A percentile compares a stretch with the other conserved stretches of the same genome.
Evolutionary conservation across 495 filamentous ascomycete species (phyloP).

Genomic region (Hypoxylon fragiforme): DNA sequence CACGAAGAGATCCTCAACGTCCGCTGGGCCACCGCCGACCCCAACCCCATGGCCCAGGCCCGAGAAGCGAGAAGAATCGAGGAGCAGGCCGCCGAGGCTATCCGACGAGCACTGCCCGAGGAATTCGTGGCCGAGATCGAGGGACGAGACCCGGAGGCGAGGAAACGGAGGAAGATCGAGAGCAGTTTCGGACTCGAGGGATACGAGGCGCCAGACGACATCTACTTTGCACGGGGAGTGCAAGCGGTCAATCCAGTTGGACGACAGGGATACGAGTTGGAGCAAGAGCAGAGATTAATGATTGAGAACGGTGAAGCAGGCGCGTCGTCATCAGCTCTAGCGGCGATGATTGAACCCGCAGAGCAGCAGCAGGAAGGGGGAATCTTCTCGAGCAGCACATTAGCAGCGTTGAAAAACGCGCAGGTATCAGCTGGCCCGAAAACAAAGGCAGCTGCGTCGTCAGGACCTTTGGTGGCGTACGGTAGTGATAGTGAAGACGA

Average conservation of each 20-base stretch:
- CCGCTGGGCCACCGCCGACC: slow-evolving; percentile 94
- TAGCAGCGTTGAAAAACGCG: slow-evolving; percentile 68
- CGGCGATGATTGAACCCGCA: slow-evolving; percentile 48
- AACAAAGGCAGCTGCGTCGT: slow-evolving; percentile 45
- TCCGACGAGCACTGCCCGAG: slow-evolving; percentile 84
- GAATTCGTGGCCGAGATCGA: slow-evolving; percentile 94
- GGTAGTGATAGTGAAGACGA: slow-evolving; percentile 82
- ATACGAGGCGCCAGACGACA: slow-evolving; percentile 92
- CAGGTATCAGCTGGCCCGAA: slow-evolving; percentile 55
- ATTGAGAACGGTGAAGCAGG: slow-evolving; percentile 45
- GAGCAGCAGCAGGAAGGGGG: slow-evolving; percentile 56
- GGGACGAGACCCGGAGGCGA: slow-evolving; percentile 81
- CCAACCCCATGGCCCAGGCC: slow-evolving; percentile 93
- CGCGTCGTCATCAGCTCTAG: slow-evolving; percentile 25
- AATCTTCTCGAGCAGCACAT: slow-evolving; percentile 78
- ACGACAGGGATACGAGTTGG: slow-evolving; percentile 52
- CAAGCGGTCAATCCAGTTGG: slow-evolving; percentile 63
- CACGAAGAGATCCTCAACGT: slow-evolving; percentile 93
- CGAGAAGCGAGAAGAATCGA: slow-evolving; percentile 87
- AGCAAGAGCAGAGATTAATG: slow-evolving; percentile 54
- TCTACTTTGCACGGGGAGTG: slow-evolving; percentile 78
- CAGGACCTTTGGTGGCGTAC: slow-evolving; percentile 82
- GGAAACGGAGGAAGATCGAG: slow-evolving; percentile 87
- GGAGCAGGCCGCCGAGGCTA: slow-evolving; percentile 97
- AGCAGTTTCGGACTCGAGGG: slow-evolving; percentile 86